Percentiles rank a stretch among this genome's conserved stretches.
These are phyloP conservation scores for Fusarium pseudonygamai DNA, from an alignment of 2,329 filamentous ascomycete species.

Conservation along the genomic window DNA sequence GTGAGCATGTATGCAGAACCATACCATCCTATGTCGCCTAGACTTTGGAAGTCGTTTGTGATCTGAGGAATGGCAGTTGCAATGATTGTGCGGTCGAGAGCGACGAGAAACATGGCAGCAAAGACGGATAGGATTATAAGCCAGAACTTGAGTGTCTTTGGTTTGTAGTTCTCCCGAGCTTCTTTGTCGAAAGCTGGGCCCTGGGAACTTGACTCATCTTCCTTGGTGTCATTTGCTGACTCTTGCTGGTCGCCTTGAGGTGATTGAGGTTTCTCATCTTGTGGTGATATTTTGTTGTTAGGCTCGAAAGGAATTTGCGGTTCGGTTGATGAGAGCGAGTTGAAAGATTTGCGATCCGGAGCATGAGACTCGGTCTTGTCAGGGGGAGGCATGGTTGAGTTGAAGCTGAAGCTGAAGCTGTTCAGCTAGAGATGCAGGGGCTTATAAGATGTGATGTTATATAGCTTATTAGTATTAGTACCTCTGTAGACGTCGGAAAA, in stretches of 20 bases:
- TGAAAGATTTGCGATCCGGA: conserved; percentile 23
- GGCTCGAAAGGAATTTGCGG: background rate
- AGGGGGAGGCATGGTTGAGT: conserved; percentile 20
- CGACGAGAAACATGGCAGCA: conserved; percentile 65
- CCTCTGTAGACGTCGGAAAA: background rate
- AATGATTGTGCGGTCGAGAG: conserved; percentile 66
- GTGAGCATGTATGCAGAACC: conserved; percentile 70
- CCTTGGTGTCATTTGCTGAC: conserved; percentile 14
- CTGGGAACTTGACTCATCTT: conserved; percentile 24
- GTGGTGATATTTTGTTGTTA: background rate
- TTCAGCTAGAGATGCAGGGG: background rate
- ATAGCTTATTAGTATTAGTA: background rate
- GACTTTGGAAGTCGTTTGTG: conserved; percentile 65
- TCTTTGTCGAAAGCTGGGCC: conserved; percentile 40
- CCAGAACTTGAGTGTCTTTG: conserved; percentile 65
- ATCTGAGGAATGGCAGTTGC: conserved; percentile 64
- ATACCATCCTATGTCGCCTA: conserved; percentile 72
- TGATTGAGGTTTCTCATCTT: background rate
- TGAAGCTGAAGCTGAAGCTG: background rate
- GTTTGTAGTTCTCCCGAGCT: conserved; percentile 57
- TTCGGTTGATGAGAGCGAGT: conserved; percentile 35
- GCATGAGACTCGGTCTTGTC: background rate
- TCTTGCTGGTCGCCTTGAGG: background rate
- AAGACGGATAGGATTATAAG: conserved; percentile 63
- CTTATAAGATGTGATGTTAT: background rate